Base-by-base conservation (phyloP, 768 basidiomycete species). In the Agaricus sinodeliciosus region DNA sequence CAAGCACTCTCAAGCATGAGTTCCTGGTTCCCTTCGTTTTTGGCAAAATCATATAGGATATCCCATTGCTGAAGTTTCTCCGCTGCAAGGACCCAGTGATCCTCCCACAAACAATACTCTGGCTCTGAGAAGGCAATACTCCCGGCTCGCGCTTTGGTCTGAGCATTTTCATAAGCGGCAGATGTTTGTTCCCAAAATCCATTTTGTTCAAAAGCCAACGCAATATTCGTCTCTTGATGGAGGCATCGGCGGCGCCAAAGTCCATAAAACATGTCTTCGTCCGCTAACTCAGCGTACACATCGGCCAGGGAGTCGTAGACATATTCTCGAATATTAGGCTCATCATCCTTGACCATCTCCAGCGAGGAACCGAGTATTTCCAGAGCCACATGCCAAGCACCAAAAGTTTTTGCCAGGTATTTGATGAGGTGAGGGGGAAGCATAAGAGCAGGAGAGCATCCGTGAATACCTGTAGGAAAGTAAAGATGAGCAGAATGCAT, bases 41-140 rank as follows among this genome's bases (percentile, higher is more conserved):
- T 84, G 1, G 92, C 93, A 16, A 99, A 80, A 48, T 99, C 96
- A 57, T 89, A 82, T 3, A 99, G 77, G 18, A 88, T 81, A 55
- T 99, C 96, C 96, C 96, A 99, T 57, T 96, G 90, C 64, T 98
- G 96, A 15, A 99, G 74, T 67, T 99, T 99, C 70, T 95, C 91
- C 0, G 93, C 87, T 1, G 94, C 80, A 7, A 94, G 72, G 55
- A 99, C 89, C 95, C 96, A 99, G 66, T 99, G 96, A 65, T 99
- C 96, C 62, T 99, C 96, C 96, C 96, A 99, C 16, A 99, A 73
- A 61, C 90, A 93, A 66, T 94, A 97, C 66, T 99, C 96, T 1
- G 87, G 77, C 66, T 99, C 96, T 11, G 89, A 87, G 72, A 94
- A 98, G 1, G 94, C 84, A 49, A 96, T 82, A 5, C 79, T 72